These are phyloP conservation scores for Suillus hirtellus DNA, from an alignment of 768 basidiomycete species.

Conservation along the genomic window DNA sequence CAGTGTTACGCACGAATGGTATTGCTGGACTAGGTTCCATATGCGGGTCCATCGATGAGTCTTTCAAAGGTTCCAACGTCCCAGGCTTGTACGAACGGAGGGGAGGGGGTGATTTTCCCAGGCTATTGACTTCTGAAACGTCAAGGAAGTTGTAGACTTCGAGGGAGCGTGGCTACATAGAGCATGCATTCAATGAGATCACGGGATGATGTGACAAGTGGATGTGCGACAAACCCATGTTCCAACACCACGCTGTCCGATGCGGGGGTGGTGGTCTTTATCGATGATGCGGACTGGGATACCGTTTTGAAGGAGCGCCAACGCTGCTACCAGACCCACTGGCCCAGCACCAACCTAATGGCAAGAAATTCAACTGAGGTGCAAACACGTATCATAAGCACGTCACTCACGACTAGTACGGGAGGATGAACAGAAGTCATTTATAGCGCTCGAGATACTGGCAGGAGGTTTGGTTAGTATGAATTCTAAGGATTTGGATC, in stretches of 20 bases:
- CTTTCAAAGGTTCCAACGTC: slow-evolving; percentile 4
- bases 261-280: slow-evolving; percentile 24
- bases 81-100: slow-evolving; percentile 34
- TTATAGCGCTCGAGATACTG: neutral
- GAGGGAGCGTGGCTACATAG: slow-evolving; percentile 40
- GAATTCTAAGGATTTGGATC: neutral
- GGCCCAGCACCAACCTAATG: slow-evolving; percentile 13
- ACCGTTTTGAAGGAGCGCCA: slow-evolving; percentile 14
- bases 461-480: neutral
- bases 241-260: slow-evolving; percentile 41
- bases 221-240: slow-evolving; percentile 31
- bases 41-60: slow-evolving; percentile 18
- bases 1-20: slow-evolving; percentile 26
- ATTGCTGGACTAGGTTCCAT: slow-evolving; percentile 22
- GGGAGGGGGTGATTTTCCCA: slow-evolving; percentile 27
- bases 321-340: slow-evolving; percentile 13
- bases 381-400: too few species aligned
- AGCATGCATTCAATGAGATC: neutral
- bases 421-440: neutral
- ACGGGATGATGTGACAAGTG: neutral
- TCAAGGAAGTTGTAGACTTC: slow-evolving; percentile 42
- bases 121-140: slow-evolving; percentile 36
- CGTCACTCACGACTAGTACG: slow-evolving; percentile 5
- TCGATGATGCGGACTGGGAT: slow-evolving; percentile 16
- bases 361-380: neutral